Base-by-base conservation (phyloP, 495 filamentous ascomycete genomes). In the Neurospora sp. region DNA sequence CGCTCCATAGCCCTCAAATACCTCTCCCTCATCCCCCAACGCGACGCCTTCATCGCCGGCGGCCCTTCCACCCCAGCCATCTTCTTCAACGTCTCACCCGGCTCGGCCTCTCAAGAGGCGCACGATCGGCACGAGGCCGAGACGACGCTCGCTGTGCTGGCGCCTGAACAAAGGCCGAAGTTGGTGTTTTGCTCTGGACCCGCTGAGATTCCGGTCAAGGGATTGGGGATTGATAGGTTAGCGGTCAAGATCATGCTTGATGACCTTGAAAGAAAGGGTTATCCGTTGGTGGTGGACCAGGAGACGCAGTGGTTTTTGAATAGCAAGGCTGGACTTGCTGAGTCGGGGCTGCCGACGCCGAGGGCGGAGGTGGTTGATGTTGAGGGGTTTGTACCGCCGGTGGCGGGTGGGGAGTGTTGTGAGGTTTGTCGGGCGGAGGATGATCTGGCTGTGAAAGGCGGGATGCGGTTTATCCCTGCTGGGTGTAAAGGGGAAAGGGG, bases 221-320 rank as follows among this genome's bases (percentile, higher is more conserved):
- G 77, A 62, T 38, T 74, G 39, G 72, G 73, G 36, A 77, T 80
- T 62, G 77, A 81, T 37, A 43, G 62, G 42, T n/a, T 82, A 24
- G 74, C 71, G 39, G 76, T 77, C 71, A 82, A 81, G 71, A 45
- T 80, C 39, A 59, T 66, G 8, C 40, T 80, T 5, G 80, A 82
- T 71, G 77, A 59, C 3, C 71, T 80, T 3, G 72, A 80, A 21
- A 40, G 4, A 3, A 34, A 19, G 15, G 21, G 7, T 28, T 74
- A 75, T 39, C 77, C 76, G 11, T 69, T 80, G 17, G 74, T 75
- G 5, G 70, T 78, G 24, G 48, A 70, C 34, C 76, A 75, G n/a
- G 77, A 80, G 38, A 77, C 74, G 34, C 77, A 81, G 71, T 80
- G 78, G 77, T 73, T 75, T 11, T 71, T 81, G 37, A 82, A 82